Percentiles rank a stretch among this genome's conserved stretches.
Evolutionary conservation across 345 rosid genomes (phyloP).

Genomic region (Carallia brachiata): DNA sequence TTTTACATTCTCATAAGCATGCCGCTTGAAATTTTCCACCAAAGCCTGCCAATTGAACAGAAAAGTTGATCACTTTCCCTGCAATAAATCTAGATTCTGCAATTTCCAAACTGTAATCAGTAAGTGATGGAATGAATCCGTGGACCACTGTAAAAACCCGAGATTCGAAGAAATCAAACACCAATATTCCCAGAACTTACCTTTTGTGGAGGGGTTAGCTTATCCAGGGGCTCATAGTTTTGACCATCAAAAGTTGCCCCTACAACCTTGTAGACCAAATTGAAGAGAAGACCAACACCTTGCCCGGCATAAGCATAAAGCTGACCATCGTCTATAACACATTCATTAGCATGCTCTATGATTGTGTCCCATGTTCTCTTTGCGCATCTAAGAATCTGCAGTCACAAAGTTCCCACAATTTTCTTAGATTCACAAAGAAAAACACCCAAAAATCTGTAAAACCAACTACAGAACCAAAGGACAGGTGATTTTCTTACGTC

Average conservation of each 20-base stretch:
- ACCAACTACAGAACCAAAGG: neutral
- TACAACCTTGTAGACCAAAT: constrained; percentile 45
- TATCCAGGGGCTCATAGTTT: constrained; percentile 23
- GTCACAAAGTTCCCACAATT: neutral
- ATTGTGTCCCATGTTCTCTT: constrained; percentile 54
- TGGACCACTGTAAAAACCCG: neutral
- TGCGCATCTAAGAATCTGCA: constrained; percentile 49
- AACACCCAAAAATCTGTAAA: neutral
- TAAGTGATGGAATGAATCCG: too few species aligned
- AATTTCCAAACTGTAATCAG: neutral
- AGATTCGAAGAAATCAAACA: neutral
- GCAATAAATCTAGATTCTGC: neutral
- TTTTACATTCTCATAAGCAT: constrained; percentile 44
- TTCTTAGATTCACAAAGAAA: constrained; percentile 4
- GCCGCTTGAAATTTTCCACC: constrained; percentile 46
- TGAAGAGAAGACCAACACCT: constrained; percentile 39
- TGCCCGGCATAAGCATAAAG: constrained; percentile 34
- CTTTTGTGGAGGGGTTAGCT: constrained; percentile 33
- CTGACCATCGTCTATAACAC: constrained; percentile 52
- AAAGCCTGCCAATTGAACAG: constrained; percentile 27
- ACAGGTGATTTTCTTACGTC: constrained; percentile 35
- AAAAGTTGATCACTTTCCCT: constrained; percentile 2
- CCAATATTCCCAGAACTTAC: constrained; percentile 20
- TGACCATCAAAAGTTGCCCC: constrained; percentile 43
- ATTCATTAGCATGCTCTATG: constrained; percentile 53